Evolutionary conservation across 2,329 filamentous ascomycete species (phyloP), one percentile per base, ranked within the genome.

Genomic region (Talaromyces atroroseus): DNA sequence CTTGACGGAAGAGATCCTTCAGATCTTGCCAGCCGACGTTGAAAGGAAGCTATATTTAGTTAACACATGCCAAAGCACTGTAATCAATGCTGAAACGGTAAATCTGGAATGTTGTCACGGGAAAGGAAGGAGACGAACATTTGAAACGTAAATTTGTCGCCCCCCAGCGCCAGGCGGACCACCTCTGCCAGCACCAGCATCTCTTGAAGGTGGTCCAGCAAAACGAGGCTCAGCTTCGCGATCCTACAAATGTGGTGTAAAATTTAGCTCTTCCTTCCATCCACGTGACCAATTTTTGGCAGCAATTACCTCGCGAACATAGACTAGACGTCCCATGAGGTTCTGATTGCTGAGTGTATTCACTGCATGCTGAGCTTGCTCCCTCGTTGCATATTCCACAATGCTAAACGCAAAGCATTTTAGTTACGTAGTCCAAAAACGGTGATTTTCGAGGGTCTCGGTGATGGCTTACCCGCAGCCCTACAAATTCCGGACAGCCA

Each of bases 311-410:
- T 99, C 94, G 77, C 94, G 89, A 74, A 99, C 94, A 75, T 99
- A 99, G 73, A 99, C 91, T 67, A 99, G 88, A 75, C 94, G 87
- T 59, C 94, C 94, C 92, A 97, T 97, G 60, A 99, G 82, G 74
- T 95, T 96, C 78, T 96, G 92, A 80, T 99, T 99, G 84, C 92
- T 96, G 78, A 99, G 89, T 72, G 91, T 94, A 76, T 89, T 87
- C 79, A 99, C 94, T 71, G 94, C 94, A 76, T 90, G 88, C 77
- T 97, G 94, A 73, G 94, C 94, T 88, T 99, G 91, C 72, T 99
- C 94, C 85, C 92, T 90, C 70, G 92, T 96, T 76, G 92, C 92
- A 86, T 99, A 99, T 88, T 99, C 94, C 87, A 99, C 94, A 90
- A 99, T 99, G 82, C 91, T 96, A 64, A 46, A 38, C 26, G 5